These are phyloP conservation scores for Ogataea nonfermentans DNA, from an alignment of 805 yeast species.

Conservation along the genomic window DNA sequence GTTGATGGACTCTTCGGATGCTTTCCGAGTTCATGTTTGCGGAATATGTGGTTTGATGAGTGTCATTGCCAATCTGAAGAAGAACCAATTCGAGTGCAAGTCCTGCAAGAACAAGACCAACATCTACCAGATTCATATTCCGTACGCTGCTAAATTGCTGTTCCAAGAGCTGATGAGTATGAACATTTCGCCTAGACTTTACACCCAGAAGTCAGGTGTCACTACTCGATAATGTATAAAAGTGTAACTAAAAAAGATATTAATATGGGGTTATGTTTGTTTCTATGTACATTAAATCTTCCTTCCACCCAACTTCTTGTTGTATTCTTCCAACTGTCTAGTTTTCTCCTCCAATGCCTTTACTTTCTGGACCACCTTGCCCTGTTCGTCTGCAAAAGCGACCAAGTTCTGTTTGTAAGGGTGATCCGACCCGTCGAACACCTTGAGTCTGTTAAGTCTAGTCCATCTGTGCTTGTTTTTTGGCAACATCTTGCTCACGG, in stretches of 20 bases:
- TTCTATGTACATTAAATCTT: conserved; percentile 12
- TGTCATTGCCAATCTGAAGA: conserved; percentile 95
- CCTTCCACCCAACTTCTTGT: conserved; percentile 28
- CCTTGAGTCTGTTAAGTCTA: conserved; percentile 80
- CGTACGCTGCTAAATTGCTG: conserved; percentile 95
- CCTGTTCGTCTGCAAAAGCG: conserved; percentile 81
- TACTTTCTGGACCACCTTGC: conserved; percentile 45
- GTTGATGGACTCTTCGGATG: conserved; percentile 98
- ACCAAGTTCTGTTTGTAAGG: conserved; percentile 82
- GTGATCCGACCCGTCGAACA: conserved; percentile 83
- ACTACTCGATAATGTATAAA: conserved; percentile 27
- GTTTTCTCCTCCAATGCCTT: conserved; percentile 36
- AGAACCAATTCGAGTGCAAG: conserved; percentile 97
- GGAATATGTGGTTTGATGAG: conserved; percentile 98
- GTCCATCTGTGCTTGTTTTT: conserved; percentile 78
- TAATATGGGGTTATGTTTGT: conserved; percentile 2
- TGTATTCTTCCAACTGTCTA: conserved; percentile 25
- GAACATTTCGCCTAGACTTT: conserved; percentile 96
- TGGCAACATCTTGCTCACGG: conserved; percentile 96
- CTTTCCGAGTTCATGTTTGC: conserved; percentile 96
- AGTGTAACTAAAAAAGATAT: conserved; percentile 2
- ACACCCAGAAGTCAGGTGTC: conserved; percentile 62
- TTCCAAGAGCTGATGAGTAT: conserved; percentile 99
- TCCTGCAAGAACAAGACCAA: conserved; percentile 98
- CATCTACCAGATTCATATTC: conserved; percentile 95